Evolutionary conservation across 2,329 filamentous ascomycete genomes (phyloP), one percentile per base, ranked within the genome.

Genomic region (Cordyceps javanica): DNA sequence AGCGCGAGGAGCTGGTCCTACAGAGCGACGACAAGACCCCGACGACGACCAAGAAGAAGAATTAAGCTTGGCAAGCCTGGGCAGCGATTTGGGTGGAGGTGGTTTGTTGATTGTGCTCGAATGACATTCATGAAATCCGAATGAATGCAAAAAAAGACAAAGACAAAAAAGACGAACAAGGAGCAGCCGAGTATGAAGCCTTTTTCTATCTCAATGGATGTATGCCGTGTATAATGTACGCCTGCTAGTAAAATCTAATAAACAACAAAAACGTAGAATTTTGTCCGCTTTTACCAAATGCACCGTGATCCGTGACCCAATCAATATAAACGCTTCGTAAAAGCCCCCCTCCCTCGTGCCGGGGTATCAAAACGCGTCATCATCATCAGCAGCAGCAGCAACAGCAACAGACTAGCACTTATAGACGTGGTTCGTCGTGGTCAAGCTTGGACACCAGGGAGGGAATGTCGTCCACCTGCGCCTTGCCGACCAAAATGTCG

Each of bases 401-500:
- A n/a, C n/a, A n/a, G n/a, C n/a, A n/a, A n/a, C n/a, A n/a, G n/a
- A n/a, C n/a, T n/a, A 13, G 36, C 19, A 50, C 21, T 36, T 42
- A 57, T 38, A 57, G 28, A 5, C 45, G 55, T 11, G 57, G 49
- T 52, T 61, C 13, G 36, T 55, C 55, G 44, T 51, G 36, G 21
- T 57, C 57, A 34, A 59, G 25, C 21, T 72, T 69, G 32, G 73
- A 75, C 32, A 89, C 82, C 57, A 94, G 77, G 58, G 79, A 77
- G 25, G 91, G 90, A 65, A 96, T 91, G 65, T 96, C 88, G 62
- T 92, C 85, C 19, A 92, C 88, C 63, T 85, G 85, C 65, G 86
- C 84, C 63, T 83, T 85, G 60, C 90, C 90, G 65, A 90, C 82
- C 46, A 96, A 75, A 65, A 96, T 92, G 63, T 72, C 85, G 62